Evolutionary conservation across 2,329 filamentous ascomycete genomes (phyloP).

Genomic region (Sclerotinia minor): DNA sequence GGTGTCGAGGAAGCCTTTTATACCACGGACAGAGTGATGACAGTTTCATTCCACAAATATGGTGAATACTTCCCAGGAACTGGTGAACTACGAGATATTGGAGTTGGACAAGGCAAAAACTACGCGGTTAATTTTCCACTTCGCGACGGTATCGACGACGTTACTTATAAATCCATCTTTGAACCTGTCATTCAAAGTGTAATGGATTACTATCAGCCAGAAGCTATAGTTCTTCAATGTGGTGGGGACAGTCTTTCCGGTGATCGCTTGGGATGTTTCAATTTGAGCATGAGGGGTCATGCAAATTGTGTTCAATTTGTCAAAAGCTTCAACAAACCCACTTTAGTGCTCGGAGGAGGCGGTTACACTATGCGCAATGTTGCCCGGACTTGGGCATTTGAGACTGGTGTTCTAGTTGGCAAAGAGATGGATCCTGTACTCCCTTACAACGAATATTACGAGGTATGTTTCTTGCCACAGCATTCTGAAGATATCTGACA

Average conservation of each 20-base stretch:
- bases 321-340: constrained; percentile 79
- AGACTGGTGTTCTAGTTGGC: constrained; percentile 86
- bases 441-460: constrained; percentile 96
- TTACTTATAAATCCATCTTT: constrained; percentile 87
- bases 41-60: constrained; percentile 93
- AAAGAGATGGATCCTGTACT: constrained; percentile 79
- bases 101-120: constrained; percentile 83
- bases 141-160: constrained; percentile 87
- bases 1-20: constrained; percentile 93
- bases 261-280: constrained; percentile 94
- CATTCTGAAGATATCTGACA: constrained; percentile 41
- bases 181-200: constrained; percentile 84
- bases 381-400: constrained; percentile 93
- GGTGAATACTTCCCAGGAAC: constrained; percentile 95
- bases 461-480: constrained; percentile 53
- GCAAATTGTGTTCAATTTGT: constrained; percentile 92
- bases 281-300: constrained; percentile 94
- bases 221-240: constrained; percentile 93
- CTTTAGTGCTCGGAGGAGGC: constrained; percentile 91
- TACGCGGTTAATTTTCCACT: constrained; percentile 91
- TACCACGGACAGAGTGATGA: constrained; percentile 90
- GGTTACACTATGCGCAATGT: constrained; percentile 98
- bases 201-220: constrained; percentile 83
- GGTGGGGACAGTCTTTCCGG: constrained; percentile 93
- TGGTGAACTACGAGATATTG: constrained; percentile 81